phyloP scores from a whole-genome alignment of 2,329 filamentous ascomycete genomes.

The Fusarium austroafricanum region DNA sequence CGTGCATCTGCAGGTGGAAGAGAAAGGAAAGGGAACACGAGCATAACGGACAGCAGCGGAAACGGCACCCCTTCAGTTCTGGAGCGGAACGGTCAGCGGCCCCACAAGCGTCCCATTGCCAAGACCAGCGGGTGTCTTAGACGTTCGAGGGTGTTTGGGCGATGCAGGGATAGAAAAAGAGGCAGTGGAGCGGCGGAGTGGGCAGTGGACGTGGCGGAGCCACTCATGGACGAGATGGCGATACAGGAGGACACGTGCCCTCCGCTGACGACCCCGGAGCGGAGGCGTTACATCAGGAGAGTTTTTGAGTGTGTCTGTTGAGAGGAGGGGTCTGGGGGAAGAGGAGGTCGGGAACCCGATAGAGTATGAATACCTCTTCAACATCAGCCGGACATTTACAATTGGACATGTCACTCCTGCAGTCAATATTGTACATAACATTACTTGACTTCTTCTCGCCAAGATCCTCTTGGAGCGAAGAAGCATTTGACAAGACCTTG shows the following conservation, averaged over 20 bases:
- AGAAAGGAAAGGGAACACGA: not conserved
- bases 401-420: conserved; percentile 19
- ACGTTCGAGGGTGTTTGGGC: conserved; percentile 6
- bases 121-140: conserved; percentile 26
- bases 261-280: conserved; percentile 33
- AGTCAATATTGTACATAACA: not conserved
- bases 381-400: not conserved
- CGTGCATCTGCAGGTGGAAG: conserved; percentile 12
- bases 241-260: conserved; percentile 34
- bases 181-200: conserved; percentile 27
- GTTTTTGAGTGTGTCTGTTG: not conserved
- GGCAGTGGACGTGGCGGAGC: conserved; percentile 25
- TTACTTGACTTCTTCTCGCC: conserved; percentile 10
- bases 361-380: not conserved
- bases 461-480: conserved; percentile 21
- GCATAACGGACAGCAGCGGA: conserved; percentile 12
- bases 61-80: too few relatives aligned
- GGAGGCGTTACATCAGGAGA: conserved; percentile 20
- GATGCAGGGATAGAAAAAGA: conserved; percentile 13
- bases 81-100: conserved; percentile 38
- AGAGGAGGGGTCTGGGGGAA: conserved; percentile 1
- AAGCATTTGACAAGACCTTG: conserved; percentile 42
- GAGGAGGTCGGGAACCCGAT: not conserved
- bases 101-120: conserved; percentile 31
- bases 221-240: conserved; percentile 12